Conservation (phyloP, 1,284 basidiomycete species). For the Irpex sp. region DNA sequence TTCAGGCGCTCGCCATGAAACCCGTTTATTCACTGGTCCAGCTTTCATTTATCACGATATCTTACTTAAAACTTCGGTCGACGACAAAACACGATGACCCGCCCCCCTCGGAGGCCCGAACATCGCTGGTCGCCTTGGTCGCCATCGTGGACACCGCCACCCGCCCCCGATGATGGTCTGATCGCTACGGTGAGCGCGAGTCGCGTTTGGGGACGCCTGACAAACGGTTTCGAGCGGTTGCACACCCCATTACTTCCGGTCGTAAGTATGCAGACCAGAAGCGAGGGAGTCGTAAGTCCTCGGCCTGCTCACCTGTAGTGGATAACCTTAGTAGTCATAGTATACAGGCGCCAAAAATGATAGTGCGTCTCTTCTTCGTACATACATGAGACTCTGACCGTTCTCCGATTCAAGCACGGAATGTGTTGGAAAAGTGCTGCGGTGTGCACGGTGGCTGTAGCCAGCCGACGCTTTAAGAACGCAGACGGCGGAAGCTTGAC, state of each 20-base stretch:
- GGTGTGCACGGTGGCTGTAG: not conserved
- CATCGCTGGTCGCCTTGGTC: not conserved
- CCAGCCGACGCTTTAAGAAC: not conserved
- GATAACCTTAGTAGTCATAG: too few relatives aligned
- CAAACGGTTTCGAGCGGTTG: not conserved
- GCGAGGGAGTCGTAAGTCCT: too few relatives aligned
- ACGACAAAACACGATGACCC: not conserved
- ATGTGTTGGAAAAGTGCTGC: not conserved
- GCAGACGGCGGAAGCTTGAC: not conserved
- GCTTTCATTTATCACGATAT: not conserved
- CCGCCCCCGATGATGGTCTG: not conserved
- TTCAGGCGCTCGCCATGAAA: not conserved
- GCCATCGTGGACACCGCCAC: not conserved
- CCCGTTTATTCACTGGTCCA: not conserved
- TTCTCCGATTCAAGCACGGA: not conserved
- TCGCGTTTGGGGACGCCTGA: not conserved
- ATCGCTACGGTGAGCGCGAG: not conserved
- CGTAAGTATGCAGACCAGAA: too few relatives aligned
- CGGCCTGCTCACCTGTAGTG: too few relatives aligned
- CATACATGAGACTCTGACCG: not conserved
- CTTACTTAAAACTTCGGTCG: not conserved
- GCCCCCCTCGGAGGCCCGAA: not conserved
- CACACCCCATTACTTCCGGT: too few relatives aligned
- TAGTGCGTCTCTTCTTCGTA: too few relatives aligned
- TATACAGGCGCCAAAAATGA: too few relatives aligned